Evolutionary conservation across 2,329 filamentous ascomycete genomes (phyloP).

Genomic region (Penicillium sp.): DNA sequence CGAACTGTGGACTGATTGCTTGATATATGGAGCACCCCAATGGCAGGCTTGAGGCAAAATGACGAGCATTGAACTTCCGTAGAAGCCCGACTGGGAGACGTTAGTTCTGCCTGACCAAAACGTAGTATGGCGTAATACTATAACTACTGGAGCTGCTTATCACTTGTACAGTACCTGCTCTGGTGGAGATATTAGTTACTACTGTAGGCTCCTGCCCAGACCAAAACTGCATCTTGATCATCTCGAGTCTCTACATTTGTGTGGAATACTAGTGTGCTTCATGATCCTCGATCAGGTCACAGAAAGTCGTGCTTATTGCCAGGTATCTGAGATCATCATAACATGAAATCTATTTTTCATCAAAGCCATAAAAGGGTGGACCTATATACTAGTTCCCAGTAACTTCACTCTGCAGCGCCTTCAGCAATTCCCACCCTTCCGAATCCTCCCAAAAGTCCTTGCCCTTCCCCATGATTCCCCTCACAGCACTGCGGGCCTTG

Average conservation of each 20-base stretch:
- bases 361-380: constrained; percentile 11
- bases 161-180: background rate
- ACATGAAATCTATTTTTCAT: constrained; percentile 3
- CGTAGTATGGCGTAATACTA: background rate
- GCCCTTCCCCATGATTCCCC: constrained; percentile 80
- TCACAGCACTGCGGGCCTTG: constrained; percentile 81
- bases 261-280: background rate
- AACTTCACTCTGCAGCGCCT: constrained; percentile 44
- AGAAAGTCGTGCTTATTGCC: background rate
- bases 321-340: background rate
- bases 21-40: no score
- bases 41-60: no score
- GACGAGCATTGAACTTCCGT: no score
- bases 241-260: background rate
- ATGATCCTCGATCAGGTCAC: background rate
- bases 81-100: background rate
- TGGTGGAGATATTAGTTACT: background rate
- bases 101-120: background rate
- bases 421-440: constrained; percentile 45
- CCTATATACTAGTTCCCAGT: constrained; percentile 32
- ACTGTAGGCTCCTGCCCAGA: background rate
- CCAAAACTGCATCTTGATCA: background rate
- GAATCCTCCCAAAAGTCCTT: constrained; percentile 81
- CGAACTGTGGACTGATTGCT: no score
- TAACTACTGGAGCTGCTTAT: background rate